Base-by-base conservation (phyloP, 305 asterid species). In the Fraxinus sp. region DNA sequence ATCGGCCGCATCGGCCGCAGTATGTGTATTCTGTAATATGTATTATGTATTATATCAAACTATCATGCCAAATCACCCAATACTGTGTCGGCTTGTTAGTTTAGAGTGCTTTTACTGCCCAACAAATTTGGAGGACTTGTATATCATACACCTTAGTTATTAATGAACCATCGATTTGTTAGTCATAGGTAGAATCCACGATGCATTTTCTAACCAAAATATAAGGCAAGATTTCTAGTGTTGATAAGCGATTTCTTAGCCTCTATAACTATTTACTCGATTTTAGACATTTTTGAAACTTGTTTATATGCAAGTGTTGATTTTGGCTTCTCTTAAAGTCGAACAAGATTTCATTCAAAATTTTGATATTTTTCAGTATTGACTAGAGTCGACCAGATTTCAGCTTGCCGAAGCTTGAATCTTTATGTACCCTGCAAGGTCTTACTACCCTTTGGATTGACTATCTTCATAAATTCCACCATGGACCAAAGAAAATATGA, bases 11-110 rank as follows among this genome's bases (percentile, higher is more conserved):
- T 81, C 79, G 66, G 74, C 71, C 20, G 83, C 77, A 49, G 33
- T 16, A 41, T 44, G 83, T 85, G 80, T 68, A 76, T 64, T 83
- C 13, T 89, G 89, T 87, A 68, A 37, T 41, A 75, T 44, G 52
- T 11, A 49, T 49, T 4, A 16, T 83, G 86, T 87, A 79, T 26
- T 46, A 24, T 52, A 36, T 30, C 3, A n/a, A 55, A 4, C 35
- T 13, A 68, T 4, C 39, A 30, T 14, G 75, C 41, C 37, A 28
- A 16, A 30, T 70, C 41, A 28, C 75, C 39, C 3, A 8, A 14
- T 30, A 30, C 75, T 30, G 73, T 66, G 73, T 66, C 16, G 73
- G n/a, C 73, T 66, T 10, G 73, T 66, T 10, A 24, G 33, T 22
- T 49, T 28, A 11, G 75, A 26, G 18, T 30, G 32, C 39, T 28